Percentiles rank a stretch among this genome's conserved stretches.
phyloP scores from a whole-genome alignment of 140 eudicot genomes.

The Oenanthe javanica region DNA sequence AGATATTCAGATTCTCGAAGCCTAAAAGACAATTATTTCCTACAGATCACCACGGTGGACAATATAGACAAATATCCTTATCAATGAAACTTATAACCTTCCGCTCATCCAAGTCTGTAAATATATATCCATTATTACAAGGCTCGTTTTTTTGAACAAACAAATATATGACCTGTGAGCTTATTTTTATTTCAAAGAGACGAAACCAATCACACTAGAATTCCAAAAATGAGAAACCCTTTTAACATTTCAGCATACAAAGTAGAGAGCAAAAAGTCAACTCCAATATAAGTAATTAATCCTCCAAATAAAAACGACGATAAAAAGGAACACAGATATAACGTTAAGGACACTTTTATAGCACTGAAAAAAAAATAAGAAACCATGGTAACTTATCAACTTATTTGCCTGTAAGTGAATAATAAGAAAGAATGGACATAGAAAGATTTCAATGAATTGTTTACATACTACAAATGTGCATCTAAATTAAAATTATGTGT shows the following conservation, averaged over 20 bases:
- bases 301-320: too few relatives aligned
- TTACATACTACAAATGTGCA: too few relatives aligned
- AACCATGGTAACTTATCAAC: not conserved
- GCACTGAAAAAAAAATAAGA: not conserved
- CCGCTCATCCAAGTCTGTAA: not conserved
- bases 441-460: too few relatives aligned
- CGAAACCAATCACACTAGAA: not conserved
- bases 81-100: not conserved
- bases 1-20: not conserved
- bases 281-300: not conserved
- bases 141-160: not conserved
- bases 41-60: not conserved
- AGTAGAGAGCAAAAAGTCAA: not conserved
- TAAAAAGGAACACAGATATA: not conserved
- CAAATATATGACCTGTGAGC: not conserved
- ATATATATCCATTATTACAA: not conserved
- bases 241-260: not conserved
- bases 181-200: too few relatives aligned
- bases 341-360: not conserved
- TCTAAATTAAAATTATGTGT: too few relatives aligned
- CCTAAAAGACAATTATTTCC: not conserved
- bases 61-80: not conserved
- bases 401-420: too few relatives aligned
- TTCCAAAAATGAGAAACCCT: not conserved
- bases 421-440: too few relatives aligned